These are phyloP conservation scores for Hypoxylon fragiforme DNA, from an alignment of 495 filamentous ascomycete genomes.

Conservation along the genomic window DNA sequence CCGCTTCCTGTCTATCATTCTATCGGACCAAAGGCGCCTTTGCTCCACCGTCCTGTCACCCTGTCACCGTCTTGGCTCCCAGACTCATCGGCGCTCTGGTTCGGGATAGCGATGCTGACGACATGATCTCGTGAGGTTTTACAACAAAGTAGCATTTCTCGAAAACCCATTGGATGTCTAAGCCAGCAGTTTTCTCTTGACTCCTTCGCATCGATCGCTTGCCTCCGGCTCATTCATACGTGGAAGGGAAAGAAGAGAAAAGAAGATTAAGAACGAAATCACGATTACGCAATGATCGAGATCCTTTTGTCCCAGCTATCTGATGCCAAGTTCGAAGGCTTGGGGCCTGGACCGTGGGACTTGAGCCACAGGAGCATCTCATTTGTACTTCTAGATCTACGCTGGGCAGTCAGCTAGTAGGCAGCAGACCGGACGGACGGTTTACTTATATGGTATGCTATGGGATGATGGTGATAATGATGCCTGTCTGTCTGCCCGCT, in stretches of 20 bases:
- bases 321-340: constrained; percentile 16
- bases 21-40: constrained; percentile 26
- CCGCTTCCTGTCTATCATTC: constrained; percentile 18
- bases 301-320: constrained; percentile 13
- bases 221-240: background rate
- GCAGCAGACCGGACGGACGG: constrained; percentile 7
- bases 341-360: constrained; percentile 19
- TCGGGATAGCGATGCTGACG: constrained; percentile 21
- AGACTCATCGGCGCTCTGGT: constrained; percentile 17
- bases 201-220: background rate
- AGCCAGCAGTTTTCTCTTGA: no score
- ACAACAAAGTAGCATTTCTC: background rate
- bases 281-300: constrained; percentile 14
- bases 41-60: constrained; percentile 4
- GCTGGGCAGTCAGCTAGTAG: constrained; percentile 11
- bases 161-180: no score
- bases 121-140: constrained; percentile 12
- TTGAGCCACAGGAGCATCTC: constrained; percentile 1
- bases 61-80: constrained; percentile 16
- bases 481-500: background rate
- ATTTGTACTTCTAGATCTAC: no score
- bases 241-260: background rate
- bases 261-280: background rate
- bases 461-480: background rate
- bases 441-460: constrained; percentile 8